phyloP scores from a whole-genome alignment of 257 asterid genomes.

The Anisodus acutangulus region DNA sequence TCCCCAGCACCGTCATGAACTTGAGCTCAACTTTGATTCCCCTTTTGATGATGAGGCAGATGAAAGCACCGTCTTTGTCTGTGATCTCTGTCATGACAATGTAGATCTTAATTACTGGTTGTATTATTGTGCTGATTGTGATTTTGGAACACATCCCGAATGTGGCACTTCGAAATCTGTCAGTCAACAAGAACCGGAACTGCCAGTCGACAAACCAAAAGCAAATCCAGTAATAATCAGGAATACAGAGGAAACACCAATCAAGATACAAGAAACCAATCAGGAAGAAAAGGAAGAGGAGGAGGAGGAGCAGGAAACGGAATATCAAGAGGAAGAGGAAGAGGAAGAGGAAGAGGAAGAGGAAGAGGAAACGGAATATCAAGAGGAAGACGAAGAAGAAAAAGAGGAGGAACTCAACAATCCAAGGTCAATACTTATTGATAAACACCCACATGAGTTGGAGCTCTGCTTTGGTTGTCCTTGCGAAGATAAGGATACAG shows the following conservation, averaged over 20 bases:
- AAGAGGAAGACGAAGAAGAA: neutral
- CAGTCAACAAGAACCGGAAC: neutral
- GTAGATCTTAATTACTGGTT: slow-evolving; percentile 22
- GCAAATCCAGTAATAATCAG: neutral
- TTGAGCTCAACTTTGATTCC: slow-evolving; percentile 19
- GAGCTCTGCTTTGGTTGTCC: slow-evolving; percentile 26
- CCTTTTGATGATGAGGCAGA: neutral
- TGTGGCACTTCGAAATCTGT: neutral
- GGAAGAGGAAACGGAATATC: neutral
- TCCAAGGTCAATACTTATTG: neutral
- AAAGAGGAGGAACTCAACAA: neutral
- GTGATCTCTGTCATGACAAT: slow-evolving; percentile 12
- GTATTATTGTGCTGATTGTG: slow-evolving; percentile 34
- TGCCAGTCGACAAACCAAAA: neutral
- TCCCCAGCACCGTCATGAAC: slow-evolving; percentile 31
- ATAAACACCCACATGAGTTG: slow-evolving; percentile 24
- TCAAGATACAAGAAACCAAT: neutral
- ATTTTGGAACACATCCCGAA: slow-evolving; percentile 34
- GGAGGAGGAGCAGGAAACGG: neutral
- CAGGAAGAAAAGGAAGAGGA: neutral
- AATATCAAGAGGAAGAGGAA: neutral
- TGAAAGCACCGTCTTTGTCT: neutral
- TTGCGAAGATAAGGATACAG: neutral
- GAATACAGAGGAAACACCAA: neutral
- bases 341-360: neutral